Evolutionary conservation across 257 asterid species (phyloP), one percentile per base, ranked within the genome.

Genomic region (Ajuga chamaepitys): DNA sequence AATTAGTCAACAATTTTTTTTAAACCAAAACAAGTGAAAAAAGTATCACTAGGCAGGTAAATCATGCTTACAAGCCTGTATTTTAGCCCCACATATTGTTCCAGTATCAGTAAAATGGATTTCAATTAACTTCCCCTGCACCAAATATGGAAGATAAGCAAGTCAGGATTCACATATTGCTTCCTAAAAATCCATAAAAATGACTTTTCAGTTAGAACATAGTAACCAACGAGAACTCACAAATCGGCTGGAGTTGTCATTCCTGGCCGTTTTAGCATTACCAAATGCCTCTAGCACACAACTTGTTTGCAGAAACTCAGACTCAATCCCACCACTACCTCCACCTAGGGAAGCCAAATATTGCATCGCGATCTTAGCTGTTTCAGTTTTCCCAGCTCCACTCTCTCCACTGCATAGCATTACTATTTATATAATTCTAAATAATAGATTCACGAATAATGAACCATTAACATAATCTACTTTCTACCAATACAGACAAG

Each of bases 301-400:
- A 74, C 86, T 94, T 75, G 98, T 81, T 75, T 83, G 93, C 78
- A 90, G 64, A 76, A 94, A 72, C 69, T 86, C 84, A 67, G 79
- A 74, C 73, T 85, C 95, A 72, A 94, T 67, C 70, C 88, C 96
- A 50, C 74, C 82, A 66, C 75, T 37, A 66, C 89, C 85, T 72
- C 95, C 95, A 68, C 88, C 88, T 64, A 88, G 76, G 25, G 91
- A 74, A 72, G 95, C 89, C 83, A 94, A 77, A 85, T 90, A 94
- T 71, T 94, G 89, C 91, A 91, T 83, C 34, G 96, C 91, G 64
- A 82, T 72, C 77, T 90, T 88, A 68, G 98, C 95, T 38, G 98
- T 94, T 84, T 94, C 96, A 37, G 99, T 94, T 83, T 94, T 94
- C 60, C 99, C 99, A 74, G 99, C 79, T 11, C 99, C 99, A 73